These are phyloP conservation scores for Hygrocybe coccinea DNA, from an alignment of 768 basidiomycete species.

Conservation along the genomic window DNA sequence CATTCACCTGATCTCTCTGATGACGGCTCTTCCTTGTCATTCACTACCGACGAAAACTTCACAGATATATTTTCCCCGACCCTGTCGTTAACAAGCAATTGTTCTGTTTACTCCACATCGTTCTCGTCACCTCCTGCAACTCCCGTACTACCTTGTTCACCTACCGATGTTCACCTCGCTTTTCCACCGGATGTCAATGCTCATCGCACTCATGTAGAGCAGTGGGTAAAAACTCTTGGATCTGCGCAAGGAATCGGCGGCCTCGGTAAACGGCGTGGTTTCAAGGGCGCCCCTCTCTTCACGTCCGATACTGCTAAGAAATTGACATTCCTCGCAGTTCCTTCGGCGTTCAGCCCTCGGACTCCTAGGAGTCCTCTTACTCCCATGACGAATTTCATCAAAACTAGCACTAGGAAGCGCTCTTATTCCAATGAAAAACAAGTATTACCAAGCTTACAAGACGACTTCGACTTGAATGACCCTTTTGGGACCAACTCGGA, in stretches of 20 bases:
- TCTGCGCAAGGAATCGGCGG: constrained; percentile 13
- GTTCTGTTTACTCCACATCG: neutral
- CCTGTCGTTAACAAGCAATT: neutral
- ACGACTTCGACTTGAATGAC: constrained; percentile 14
- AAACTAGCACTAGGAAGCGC: constrained; percentile 16
- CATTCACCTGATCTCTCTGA: neutral
- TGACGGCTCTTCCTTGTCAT: neutral
- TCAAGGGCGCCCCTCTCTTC: constrained; percentile 28
- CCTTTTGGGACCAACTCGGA: constrained; percentile 18
- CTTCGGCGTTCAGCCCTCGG: constrained; percentile 10
- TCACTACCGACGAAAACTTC: neutral
- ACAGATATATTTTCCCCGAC: neutral
- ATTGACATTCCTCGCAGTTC: constrained; percentile 20
- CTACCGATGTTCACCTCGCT: neutral
- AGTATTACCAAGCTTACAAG: constrained; percentile 16
- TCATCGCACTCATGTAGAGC: neutral
- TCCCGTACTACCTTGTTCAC: neutral
- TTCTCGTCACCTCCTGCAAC: neutral
- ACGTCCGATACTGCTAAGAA: constrained; percentile 13
- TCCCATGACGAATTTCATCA: constrained; percentile 23
- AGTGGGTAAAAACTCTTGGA: neutral
- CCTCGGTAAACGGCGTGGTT: constrained; percentile 29
- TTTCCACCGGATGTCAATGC: neutral
- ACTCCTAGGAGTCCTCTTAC: constrained; percentile 19
- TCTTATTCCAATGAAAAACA: constrained; percentile 9